Evolutionary conservation across 2,329 filamentous ascomycete genomes (phyloP), one percentile per base, ranked within the genome.

Genomic region (Xylariaceae sp.): DNA sequence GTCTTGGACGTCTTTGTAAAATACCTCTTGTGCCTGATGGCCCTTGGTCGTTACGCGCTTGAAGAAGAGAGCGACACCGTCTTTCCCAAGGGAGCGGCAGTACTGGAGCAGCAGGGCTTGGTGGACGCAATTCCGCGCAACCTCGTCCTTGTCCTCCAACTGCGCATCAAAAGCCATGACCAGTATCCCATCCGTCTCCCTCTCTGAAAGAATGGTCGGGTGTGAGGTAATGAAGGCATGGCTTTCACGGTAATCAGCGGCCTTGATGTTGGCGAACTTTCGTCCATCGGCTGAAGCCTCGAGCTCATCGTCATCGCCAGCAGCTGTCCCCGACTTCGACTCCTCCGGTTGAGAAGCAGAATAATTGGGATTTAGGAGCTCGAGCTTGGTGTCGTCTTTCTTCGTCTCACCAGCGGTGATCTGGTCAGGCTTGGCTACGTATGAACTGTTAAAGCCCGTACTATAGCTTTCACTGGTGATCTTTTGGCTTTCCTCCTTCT

Each of bases 91-190:
- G 32, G 89, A 85, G 9, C 91, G 81, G 68, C 93, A 98, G 71
- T 98, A 98, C 64, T 98, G 93, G 31, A 98, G 70, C 11, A 98
- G 74, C 13, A 97, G 74, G 3, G 86, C 91, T 63, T 97, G 90
- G 66, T 98, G 93, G 17, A 98, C 89, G 65, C 84, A 96, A 62
- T 91, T 87, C 36, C 83, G 79, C 3, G 88, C 82, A 52, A 85
- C 79, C n/a, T 87, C 84, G 41, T 85, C 79, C 51, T 87, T 80
- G 42, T 80, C 79, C 49, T 88, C 83, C 44, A 94, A 78, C 50
- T 91, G 86, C 1, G 83, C 81, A 61, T 95, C 90, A 67, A 98
- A 97, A 0, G 90, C 93, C 65, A 95, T 80, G 38, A 95, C 83
- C 12, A 98, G 74, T 9, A 98, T 74, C 13, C 89, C 91, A 60